Base-by-base conservation (phyloP, 768 basidiomycete genomes). In the Hydnomerulius pinastri region DNA sequence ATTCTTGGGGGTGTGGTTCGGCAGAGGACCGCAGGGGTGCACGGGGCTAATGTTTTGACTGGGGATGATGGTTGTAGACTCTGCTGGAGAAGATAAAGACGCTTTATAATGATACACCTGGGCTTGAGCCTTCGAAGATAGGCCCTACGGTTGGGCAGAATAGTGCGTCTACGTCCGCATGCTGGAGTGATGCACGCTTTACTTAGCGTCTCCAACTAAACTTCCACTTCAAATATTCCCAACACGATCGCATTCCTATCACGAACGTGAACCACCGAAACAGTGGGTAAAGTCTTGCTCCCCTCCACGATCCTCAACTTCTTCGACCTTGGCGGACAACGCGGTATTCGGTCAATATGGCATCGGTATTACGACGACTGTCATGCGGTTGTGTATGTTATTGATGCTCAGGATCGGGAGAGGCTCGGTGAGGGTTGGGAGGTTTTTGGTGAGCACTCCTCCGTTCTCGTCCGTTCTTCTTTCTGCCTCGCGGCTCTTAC, bases 81-180 rank as follows among this genome's bases (percentile, higher is more conserved):
- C 73, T 94, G 53, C 75, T 97, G 36, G 95, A 98, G 75, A 89
- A 86, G 68, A 94, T 98, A 50, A 98, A 98, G 77, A 92, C 90
- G 1, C 71, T 91, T 0, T 98, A 95, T 65, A 96, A 86, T 64
- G 83, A 89, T 32, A 82, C 80, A 0, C 93, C 94, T 0, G 92
- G 91, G 0, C 80, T 97, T n/a, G 76, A 89, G 30, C 86, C 95
- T 0, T 87, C 92, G 59, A 97, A 93, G 72, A 98, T 99, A 59
- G 92, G 81, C 0, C 97, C 97, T 1, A 99, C 97, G 0, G 90
- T 99, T 3, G 97, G 97, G 0, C 96, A 98, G 71, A 98, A 98
- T 69, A 96, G 96, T 96, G 56, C 57, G 90, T 73, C 21, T 20
- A 15, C 21, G n/a, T 21, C 20, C 24, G 23, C 17, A 10, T 24